Percentiles rank a stretch among this genome's conserved stretches.
Conservation (phyloP, 805 yeast species). For the Candida parachauliodes region DNA sequence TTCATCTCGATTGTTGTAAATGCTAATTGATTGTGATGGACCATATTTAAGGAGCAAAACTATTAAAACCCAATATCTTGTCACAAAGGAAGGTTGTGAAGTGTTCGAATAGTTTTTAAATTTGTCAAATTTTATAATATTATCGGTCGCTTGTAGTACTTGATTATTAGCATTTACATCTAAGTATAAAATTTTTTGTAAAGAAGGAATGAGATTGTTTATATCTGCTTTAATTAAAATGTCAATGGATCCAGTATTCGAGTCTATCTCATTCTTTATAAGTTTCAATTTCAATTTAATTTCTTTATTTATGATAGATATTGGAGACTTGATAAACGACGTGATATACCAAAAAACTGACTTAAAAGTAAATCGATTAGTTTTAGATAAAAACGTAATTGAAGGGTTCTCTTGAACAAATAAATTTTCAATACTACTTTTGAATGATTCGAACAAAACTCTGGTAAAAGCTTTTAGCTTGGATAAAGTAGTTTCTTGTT, state of each 20-base stretch:
- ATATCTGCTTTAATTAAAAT: slow-evolving; percentile 17
- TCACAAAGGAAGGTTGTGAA: slow-evolving; percentile 35
- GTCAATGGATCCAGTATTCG: slow-evolving; percentile 22
- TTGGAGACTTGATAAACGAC: slow-evolving; percentile 16
- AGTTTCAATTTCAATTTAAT: slow-evolving; percentile 19
- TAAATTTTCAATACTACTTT: slow-evolving; percentile 6
- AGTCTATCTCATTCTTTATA: slow-evolving; percentile 21
- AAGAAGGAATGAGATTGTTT: neutral
- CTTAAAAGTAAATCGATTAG: neutral
- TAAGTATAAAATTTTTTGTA: neutral
- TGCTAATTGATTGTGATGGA: slow-evolving; percentile 43
- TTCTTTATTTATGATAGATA: slow-evolving; percentile 23
- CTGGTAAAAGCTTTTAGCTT: slow-evolving; percentile 8
- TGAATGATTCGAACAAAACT: slow-evolving; percentile 8
- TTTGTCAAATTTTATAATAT: slow-evolving; percentile 10
- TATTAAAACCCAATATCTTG: slow-evolving; percentile 67
- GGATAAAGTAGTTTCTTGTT: slow-evolving; percentile 17
- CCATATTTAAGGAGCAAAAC: slow-evolving; percentile 44
- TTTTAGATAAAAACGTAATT: slow-evolving; percentile 11
- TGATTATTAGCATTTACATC: slow-evolving; percentile 2
- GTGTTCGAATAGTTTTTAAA: slow-evolving; percentile 8
- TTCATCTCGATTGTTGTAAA: slow-evolving; percentile 49
- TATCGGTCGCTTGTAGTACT: slow-evolving; percentile 6
- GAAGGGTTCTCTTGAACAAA: slow-evolving; percentile 16
- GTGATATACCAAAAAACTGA: slow-evolving; percentile 5